Evolutionary conservation across 106 monocot species (phyloP), one percentile per base, ranked within the genome.

Genomic region (Vanilla planifolia): DNA sequence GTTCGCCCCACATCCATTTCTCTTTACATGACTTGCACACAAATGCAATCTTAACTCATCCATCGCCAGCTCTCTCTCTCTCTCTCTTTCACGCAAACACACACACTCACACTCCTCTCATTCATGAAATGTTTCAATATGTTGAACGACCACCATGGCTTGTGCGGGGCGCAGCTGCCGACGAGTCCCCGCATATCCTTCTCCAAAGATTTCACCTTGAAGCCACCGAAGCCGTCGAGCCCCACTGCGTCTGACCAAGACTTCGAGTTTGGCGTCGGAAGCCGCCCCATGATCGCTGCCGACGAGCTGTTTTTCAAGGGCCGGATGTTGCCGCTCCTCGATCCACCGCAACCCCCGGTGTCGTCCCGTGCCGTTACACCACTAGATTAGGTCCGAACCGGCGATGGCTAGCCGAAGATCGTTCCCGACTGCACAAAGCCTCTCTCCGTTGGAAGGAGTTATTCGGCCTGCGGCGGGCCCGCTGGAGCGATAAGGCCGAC

Each of bases 261-360:
- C 79, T 88, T 88, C 52, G 87, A 88, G 76, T 88, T 88, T 62
- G 65, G 82, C 4, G 87, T 76, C 24, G 75, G 82, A 30, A 62
- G 66, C 44, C 72, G 69, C 33, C 75, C 71, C 6, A 88, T 88
- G 87, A 83, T 88, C 46, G 82, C 82, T 1, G 87, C 87, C 28
- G 87, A 88, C 61, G 82, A 88, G 67, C 75, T 88, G 50, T 82
- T 88, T 73, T 88, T 75, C 66, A 82, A 82, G 60, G 87, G 87
- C 10, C 51, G 76, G 20, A 62, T 88, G 39, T 59, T 82, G 25
- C 86, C 86, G 3, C 69, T 86, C 1, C 39, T 2, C 53, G 51
- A 11, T 27, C 28, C 60, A 2, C 19, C 48, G 11, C 32, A 15
- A 0, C n/a, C n/a, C n/a, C n/a, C n/a, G n/a, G 44, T 11, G 28